Base-by-base conservation (phyloP, 257 asterid genomes). In the Plantago elongata region DNA sequence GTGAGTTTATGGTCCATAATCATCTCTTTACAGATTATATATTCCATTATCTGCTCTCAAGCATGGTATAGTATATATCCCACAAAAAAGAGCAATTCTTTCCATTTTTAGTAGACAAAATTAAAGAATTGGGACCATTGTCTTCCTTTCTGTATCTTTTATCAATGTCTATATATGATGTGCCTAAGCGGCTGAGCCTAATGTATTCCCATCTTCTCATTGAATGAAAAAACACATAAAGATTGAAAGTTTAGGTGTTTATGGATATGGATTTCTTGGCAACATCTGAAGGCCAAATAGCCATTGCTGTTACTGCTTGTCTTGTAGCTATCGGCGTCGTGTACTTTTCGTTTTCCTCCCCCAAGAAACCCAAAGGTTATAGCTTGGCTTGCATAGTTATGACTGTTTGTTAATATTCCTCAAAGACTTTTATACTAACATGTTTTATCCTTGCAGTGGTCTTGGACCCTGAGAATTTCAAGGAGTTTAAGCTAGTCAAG, bases 401-500 rank as follows among this genome's bases (percentile, higher is more conserved):
- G 37, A 9, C 43, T 9, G 42, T 62, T 45, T 58, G 9, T 44
- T 12, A 8, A 17, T 40, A 22, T 30, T 59, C 52, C 49, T 52
- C 5, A 34, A 0, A 34, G 40, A 34, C 40, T 34, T 5, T 34
- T 34, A 3, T 3, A 7, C n/a, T 34, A 34, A 11, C 9, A 12
- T 45, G 43, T 59, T 52, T 38, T 45, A 54, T 54, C 55, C 13
- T 44, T 42, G 55, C 72, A 93, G 99, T 73, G 54, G 83, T 91
- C 79, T 87, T 93, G 72, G 83, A 89, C 78, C 84, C 97, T 10
- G 92, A 93, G 67, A 82, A 76, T 3, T 93, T 83, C 75, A 87
- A 82, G 83, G 86, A 81, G 64, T 93, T 87, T 73, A 83, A 89
- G 86, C 97, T 93, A 67, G 99, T 85, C 65, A 87, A 85, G 88